These are phyloP conservation scores for Coniferiporia weirii DNA, from an alignment of 1,284 basidiomycete genomes.

Conservation along the genomic window DNA sequence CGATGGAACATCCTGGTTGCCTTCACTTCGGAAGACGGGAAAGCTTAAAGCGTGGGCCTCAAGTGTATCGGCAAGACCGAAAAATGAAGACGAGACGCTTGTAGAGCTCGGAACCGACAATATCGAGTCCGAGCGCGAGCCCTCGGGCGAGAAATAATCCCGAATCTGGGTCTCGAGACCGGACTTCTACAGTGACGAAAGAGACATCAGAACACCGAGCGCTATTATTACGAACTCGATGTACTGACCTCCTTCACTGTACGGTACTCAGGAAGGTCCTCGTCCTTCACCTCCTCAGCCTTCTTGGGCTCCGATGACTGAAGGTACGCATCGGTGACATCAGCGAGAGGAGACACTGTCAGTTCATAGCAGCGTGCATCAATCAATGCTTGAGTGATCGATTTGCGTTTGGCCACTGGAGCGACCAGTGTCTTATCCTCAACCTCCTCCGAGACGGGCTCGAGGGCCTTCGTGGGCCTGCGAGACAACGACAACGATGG, in stretches of 20 bases:
- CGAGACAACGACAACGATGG: slow-evolving; percentile 3
- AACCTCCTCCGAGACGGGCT: slow-evolving; percentile 2
- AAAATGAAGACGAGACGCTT: slow-evolving; percentile 21
- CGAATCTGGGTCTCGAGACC: slow-evolving; percentile 48
- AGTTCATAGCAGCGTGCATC: slow-evolving; percentile 58
- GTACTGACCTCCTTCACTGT: slow-evolving; percentile 35
- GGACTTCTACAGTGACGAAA: slow-evolving; percentile 34
- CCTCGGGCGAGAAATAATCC: slow-evolving; percentile 44
- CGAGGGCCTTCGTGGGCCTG: slow-evolving; percentile 4
- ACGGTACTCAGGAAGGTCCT: slow-evolving; percentile 28
- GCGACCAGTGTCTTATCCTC: neutral
- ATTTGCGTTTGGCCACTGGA: neutral
- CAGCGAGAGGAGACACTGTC: slow-evolving; percentile 58
- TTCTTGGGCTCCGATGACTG: slow-evolving; percentile 25
- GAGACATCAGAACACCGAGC: slow-evolving; percentile 20
- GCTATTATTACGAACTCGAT: slow-evolving; percentile 14
- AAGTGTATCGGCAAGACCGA: slow-evolving; percentile 17
- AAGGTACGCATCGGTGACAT: slow-evolving; percentile 50
- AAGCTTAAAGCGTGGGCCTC: neutral
- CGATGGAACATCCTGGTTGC: slow-evolving; percentile 7
- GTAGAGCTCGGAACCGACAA: slow-evolving; percentile 19
- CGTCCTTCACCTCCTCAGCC: slow-evolving; percentile 19
- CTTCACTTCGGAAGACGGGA: neutral
- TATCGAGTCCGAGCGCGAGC: slow-evolving; percentile 14
- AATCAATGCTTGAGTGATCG: slow-evolving; percentile 25